Evolutionary conservation across 176 grass and related monocot genomes (phyloP).

Genomic region (Hordeum marinum): DNA sequence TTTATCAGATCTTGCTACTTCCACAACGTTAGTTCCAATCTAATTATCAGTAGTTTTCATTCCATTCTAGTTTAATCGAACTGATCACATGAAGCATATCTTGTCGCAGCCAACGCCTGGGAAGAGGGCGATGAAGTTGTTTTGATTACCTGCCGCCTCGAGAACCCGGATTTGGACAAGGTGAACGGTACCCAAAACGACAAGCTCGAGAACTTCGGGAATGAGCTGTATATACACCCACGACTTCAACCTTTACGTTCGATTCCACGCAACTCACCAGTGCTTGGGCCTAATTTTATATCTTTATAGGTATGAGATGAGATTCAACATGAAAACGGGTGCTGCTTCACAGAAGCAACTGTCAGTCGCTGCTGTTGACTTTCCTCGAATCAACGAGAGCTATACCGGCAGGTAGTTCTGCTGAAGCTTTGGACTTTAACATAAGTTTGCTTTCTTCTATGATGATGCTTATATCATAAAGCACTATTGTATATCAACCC

Average conservation of each 20-base stretch:
- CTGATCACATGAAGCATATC: neutral
- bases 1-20: neutral
- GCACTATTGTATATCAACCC: neutral
- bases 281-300: neutral
- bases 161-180: slow-evolving; percentile 79
- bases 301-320: slow-evolving; percentile 80
- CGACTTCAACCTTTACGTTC: neutral
- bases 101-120: slow-evolving; percentile 78
- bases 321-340: slow-evolving; percentile 84
- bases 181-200: slow-evolving; percentile 51
- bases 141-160: slow-evolving; percentile 73
- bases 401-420: slow-evolving; percentile 64
- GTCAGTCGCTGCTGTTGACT: slow-evolving; percentile 85
- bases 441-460: neutral
- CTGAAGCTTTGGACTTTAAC: neutral
- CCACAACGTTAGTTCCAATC: neutral
- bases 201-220: slow-evolving; percentile 61
- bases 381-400: slow-evolving; percentile 84
- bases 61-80: too few relatives aligned
- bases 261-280: neutral
- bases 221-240: slow-evolving; percentile 70
- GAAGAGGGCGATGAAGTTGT: slow-evolving; percentile 85
- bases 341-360: slow-evolving; percentile 80
- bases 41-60: neutral
- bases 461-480: neutral